Conservation (phyloP, 345 rosid species). For the Iberis pinnata region DNA sequence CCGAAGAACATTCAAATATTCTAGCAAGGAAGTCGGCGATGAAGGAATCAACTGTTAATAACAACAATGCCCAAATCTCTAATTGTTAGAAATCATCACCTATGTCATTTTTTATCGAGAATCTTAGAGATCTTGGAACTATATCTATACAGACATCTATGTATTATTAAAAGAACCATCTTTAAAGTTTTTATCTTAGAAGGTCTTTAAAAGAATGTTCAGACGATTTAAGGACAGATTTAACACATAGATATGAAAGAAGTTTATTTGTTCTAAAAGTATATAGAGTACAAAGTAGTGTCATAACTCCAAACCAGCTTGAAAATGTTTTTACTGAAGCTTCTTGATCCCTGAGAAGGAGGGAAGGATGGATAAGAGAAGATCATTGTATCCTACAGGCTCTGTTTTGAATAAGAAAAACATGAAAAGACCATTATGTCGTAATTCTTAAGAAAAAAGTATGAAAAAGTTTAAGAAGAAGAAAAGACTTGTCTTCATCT, state of each 20-base stretch:
- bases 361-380: conserved; percentile 74
- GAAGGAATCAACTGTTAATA: too few relatives aligned
- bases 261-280: conserved; percentile 18
- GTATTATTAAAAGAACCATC: too few relatives aligned
- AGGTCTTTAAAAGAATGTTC: conserved; percentile 10
- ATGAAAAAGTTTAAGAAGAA: background rate
- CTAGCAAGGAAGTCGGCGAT: conserved; percentile 10
- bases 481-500: conserved; percentile 65
- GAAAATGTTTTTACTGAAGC: conserved; percentile 43
- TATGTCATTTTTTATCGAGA: background rate
- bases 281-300: conserved; percentile 25
- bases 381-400: conserved; percentile 81
- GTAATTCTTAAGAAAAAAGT: background rate
- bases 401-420: conserved; percentile 40
- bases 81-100: too few relatives aligned
- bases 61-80: too few relatives aligned
- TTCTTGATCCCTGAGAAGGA: conserved; percentile 89
- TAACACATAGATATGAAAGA: conserved; percentile 19
- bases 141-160: too few relatives aligned
- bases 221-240: conserved; percentile 2
- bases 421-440: conserved; percentile 1
- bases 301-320: conserved; percentile 18
- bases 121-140: too few relatives aligned
- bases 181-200: too few relatives aligned
- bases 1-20: conserved; percentile 1